Percentiles rank a stretch among this genome's conserved stretches.
Conservation (phyloP, 2,329 filamentous ascomycete species). For the Curvularia sp. region DNA sequence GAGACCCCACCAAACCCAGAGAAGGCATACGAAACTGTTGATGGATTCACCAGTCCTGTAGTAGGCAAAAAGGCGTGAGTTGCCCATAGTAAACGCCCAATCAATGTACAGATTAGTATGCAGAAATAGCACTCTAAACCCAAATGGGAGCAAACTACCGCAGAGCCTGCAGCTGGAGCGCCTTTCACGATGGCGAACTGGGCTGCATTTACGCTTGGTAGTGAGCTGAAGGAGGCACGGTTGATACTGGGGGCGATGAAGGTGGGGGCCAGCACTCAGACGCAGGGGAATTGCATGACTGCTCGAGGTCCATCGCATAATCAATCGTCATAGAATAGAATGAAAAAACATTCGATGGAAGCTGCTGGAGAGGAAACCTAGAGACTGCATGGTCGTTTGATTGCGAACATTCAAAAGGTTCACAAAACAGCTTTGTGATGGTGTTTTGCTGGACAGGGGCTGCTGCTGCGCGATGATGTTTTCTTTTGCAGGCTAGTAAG, state of each 20-base stretch:
- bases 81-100: not conserved
- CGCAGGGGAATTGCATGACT: not conserved
- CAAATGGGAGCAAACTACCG: not conserved
- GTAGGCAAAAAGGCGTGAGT: not conserved
- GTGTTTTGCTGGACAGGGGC: not conserved
- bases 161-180: not conserved
- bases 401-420: not conserved
- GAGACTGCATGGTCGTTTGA: not conserved
- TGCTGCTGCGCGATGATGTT: not conserved
- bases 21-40: not conserved
- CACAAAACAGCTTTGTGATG: not conserved
- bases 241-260: not conserved
- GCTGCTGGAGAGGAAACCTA: not conserved
- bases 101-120: not conserved
- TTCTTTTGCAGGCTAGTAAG: not conserved
- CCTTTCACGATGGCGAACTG: not conserved
- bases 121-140: not conserved
- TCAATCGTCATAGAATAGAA: not conserved
- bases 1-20: not conserved
- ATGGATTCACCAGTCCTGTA: not conserved
- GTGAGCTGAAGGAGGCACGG: not conserved
- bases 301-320: not conserved
- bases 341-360: not conserved
- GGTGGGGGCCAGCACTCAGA: not conserved
- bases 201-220: not conserved